Base-by-base conservation (phyloP, 2,329 filamentous ascomycete species). In the Sodiomyces alkalinus region DNA sequence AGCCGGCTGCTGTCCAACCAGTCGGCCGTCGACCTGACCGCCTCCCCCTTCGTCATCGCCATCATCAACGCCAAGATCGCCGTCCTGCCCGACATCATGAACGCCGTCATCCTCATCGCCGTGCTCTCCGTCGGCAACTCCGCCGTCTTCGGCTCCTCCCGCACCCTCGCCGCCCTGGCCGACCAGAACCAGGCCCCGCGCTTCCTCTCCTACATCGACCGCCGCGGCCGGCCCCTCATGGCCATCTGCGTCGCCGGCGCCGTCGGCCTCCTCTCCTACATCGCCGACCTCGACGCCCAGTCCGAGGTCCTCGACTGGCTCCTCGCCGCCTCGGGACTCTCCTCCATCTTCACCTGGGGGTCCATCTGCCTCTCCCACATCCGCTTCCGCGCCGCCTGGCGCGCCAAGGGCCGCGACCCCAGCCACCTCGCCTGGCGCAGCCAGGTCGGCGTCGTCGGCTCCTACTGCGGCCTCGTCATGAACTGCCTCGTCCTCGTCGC, bases 121-220 rank as follows among this genome's bases (percentile, higher is more conserved):
- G 85, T 93, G 14, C 59, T 94, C 14, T 92, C 82, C 1, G 86
- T 94, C 34, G 85, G 85, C 33, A 94, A 93, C 53, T 87, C 82
- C 6, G 76, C 85, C 35, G 77, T 94, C 34, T 96, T 92, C 44
- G 87, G 85, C 19, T 87, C 82, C 15, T 92, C 82, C 2, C 75
- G 87, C 42, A 94, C 86, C 3, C 70, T 96, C 6, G 82, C 85
- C 16, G 85, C 86, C 3, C 68, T 94, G 2, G 85, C 86, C 24
- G 85, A 93, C 49, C 83, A 92, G 51, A 69, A 74, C 31, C 83
- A 90, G 48, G 85, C 81, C 0, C 85, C 86, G 6, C 65, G 60
- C 36, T 60, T 86, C 39, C 61, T 93, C 18, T 72, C 71, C 33
- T 93, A 87, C 53, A 75, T 90, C 42, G 86, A 87, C 56, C 74